phyloP scores from a whole-genome alignment of 176 grass and related monocot species.

The Paspalum notatum region DNA sequence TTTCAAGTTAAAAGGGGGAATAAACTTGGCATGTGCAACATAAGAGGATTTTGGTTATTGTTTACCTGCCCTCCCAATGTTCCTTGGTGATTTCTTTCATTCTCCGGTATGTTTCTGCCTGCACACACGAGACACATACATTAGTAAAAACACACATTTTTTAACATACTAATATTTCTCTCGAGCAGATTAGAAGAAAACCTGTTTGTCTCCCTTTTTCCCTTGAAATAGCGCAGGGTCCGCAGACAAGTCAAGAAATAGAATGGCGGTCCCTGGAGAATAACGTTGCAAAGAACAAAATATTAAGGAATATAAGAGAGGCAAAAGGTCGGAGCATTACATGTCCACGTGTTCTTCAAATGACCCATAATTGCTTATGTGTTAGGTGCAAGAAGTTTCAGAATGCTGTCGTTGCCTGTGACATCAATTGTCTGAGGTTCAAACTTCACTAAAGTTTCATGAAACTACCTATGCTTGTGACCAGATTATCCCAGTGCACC shows the following conservation, averaged over 20 bases:
- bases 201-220: constrained; percentile 87
- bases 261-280: constrained; percentile 70
- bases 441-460: constrained; percentile 31
- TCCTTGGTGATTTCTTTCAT: constrained; percentile 90
- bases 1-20: constrained; percentile 9
- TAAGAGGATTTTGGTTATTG: constrained; percentile 3
- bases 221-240: constrained; percentile 87
- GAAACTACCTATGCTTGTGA: neutral
- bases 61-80: constrained; percentile 82
- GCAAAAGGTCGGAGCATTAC: neutral
- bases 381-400: constrained; percentile 1
- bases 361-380: neutral
- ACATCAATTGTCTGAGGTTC: neutral
- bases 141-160: constrained; percentile 38
- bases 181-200: constrained; percentile 45
- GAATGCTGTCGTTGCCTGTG: neutral
- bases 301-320: constrained; percentile 15
- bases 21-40: neutral
- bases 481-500: constrained; percentile 9
- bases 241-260: constrained; percentile 82
- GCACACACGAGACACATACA: constrained; percentile 28
- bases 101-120: constrained; percentile 88
- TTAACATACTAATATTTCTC: constrained; percentile 19
- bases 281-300: constrained; percentile 29
- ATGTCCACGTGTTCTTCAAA: constrained; percentile 11